Evolutionary conservation across 2,329 filamentous ascomycete genomes (phyloP).

Genomic region (Periconia sp.): DNA sequence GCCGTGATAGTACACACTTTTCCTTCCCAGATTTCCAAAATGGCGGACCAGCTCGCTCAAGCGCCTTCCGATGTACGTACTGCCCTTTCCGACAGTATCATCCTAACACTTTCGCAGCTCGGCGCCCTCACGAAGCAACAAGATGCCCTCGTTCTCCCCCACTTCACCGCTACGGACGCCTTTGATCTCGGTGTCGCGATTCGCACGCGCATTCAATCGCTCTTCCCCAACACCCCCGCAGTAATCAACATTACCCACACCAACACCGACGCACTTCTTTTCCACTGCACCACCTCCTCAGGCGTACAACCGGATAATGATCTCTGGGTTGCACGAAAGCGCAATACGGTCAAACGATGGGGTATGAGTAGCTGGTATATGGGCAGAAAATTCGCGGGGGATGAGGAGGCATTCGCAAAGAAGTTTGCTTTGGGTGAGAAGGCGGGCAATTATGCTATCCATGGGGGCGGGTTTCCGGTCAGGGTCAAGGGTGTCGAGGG

Average conservation of each 20-base stretch:
- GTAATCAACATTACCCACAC: conserved; percentile 68
- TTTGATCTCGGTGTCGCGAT: conserved; percentile 68
- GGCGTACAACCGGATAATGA: conserved; percentile 75
- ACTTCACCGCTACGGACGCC: conserved; percentile 67
- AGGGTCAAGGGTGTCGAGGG: conserved; percentile 74
- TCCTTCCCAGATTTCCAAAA: conserved; percentile 3
- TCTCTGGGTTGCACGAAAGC: conserved; percentile 68
- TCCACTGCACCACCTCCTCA: conserved; percentile 70
- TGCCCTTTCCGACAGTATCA: background rate
- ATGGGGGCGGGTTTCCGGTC: conserved; percentile 77
- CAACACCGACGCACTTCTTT: conserved; percentile 63
- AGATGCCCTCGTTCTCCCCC: conserved; percentile 45
- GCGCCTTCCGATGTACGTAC: conserved; percentile 32
- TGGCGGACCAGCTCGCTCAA: conserved; percentile 22
- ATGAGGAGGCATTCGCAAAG: conserved; percentile 68
- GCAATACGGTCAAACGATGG: conserved; percentile 74
- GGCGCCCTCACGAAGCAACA: conserved; percentile 49
- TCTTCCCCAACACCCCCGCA: conserved; percentile 53
- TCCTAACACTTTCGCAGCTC: conserved; percentile 14
- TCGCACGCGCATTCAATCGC: conserved; percentile 63
- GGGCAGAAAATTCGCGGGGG: conserved; percentile 70
- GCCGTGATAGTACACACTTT: background rate
- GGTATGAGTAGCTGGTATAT: conserved; percentile 73
- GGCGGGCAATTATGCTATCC: conserved; percentile 72
- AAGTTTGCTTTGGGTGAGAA: conserved; percentile 63